Percentiles rank a stretch among this genome's conserved stretches.
Evolutionary conservation across 1,284 basidiomycete genomes (phyloP).

Genomic region (Ceratobasidium theobromae): DNA sequence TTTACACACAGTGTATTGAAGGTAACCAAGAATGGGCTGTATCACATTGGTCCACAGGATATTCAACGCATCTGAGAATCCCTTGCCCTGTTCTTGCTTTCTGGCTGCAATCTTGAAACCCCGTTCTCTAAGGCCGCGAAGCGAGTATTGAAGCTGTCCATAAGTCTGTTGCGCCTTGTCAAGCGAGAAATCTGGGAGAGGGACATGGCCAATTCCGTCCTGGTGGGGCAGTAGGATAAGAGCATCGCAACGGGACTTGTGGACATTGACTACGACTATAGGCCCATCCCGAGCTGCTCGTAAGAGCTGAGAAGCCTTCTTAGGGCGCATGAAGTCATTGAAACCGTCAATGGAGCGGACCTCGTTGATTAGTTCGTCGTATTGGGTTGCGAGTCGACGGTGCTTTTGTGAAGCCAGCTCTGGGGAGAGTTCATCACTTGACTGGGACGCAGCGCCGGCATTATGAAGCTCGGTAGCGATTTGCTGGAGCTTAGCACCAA

Average conservation of each 20-base stretch:
- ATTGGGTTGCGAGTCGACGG: not conserved
- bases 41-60: not conserved
- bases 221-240: not conserved
- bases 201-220: not conserved
- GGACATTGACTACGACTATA: not conserved
- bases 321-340: not conserved
- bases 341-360: not conserved
- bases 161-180: not conserved
- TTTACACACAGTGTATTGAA: not conserved
- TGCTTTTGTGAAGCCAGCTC: not conserved
- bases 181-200: not conserved
- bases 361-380: not conserved
- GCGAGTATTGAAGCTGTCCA: too few species aligned
- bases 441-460: not conserved
- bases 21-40: not conserved
- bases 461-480: not conserved
- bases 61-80: not conserved
- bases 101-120: too few species aligned
- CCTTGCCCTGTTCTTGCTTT: too few species aligned
- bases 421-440: not conserved
- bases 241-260: too few species aligned
- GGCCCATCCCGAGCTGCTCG: not conserved
- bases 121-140: too few species aligned
- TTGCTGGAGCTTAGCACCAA: not conserved
- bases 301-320: not conserved